phyloP scores from a whole-genome alignment of 306 rosid species.

The Vigna angularis region DNA sequence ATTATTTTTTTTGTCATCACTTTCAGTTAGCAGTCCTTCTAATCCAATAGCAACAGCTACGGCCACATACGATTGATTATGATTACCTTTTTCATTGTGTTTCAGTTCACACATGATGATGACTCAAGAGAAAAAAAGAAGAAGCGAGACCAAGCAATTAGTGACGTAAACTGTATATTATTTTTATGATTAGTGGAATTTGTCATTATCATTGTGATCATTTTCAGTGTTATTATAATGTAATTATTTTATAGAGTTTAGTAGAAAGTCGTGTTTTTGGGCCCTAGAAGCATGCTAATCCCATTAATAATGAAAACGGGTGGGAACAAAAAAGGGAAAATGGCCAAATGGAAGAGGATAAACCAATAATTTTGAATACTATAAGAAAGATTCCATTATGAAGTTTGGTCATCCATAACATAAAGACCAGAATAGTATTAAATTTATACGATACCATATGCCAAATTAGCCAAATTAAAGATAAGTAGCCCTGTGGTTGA shows the following conservation, averaged over 20 bases:
- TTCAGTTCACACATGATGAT: conserved; percentile 29
- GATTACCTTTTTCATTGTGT: neutral
- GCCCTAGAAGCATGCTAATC: conserved; percentile 43
- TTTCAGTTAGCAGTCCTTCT: conserved; percentile 30
- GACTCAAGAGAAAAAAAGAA: conserved; percentile 1
- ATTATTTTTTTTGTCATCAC: conserved; percentile 19
- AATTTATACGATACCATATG: neutral
- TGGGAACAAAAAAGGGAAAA: conserved; percentile 25
- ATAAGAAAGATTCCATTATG: conserved; percentile 56
- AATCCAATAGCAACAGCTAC: conserved; percentile 30
- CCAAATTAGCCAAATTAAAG: conserved; percentile 40
- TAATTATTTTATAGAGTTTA: conserved; percentile 38
- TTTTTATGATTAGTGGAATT: conserved; percentile 21
- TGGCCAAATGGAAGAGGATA: conserved; percentile 36
- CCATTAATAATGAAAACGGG: conserved; percentile 31
- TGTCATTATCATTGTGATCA: conserved; percentile 35
- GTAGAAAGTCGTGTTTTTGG: conserved; percentile 41
- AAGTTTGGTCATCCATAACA: conserved; percentile 55
- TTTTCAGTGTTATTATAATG: conserved; percentile 28
- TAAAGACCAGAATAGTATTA: conserved; percentile 33
- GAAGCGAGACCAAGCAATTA: conserved; percentile 26
- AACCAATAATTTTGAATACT: conserved; percentile 43
- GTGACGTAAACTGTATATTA: conserved; percentile 28
- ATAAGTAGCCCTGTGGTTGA: conserved; percentile 36
- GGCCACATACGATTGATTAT: neutral